These are phyloP conservation scores for Syncephalastrum monosporum DNA, from an alignment of 371 early-diverging fungal species.

Conservation along the genomic window DNA sequence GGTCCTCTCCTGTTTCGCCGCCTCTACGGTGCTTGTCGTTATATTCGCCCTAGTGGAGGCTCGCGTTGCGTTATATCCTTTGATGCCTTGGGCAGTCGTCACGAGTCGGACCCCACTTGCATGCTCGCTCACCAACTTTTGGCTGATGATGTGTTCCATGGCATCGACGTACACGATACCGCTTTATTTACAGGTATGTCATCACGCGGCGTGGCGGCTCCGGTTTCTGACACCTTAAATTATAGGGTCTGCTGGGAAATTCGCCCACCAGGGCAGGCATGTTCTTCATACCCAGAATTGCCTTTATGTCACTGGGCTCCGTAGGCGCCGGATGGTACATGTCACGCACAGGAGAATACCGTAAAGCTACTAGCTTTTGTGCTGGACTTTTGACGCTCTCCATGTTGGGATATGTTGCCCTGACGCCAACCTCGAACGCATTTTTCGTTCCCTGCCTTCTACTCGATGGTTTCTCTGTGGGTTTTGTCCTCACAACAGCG, in stretches of 20 bases:
- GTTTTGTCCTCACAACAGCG: slow-evolving; percentile 43
- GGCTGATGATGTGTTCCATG: slow-evolving; percentile 33
- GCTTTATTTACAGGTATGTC: slow-evolving; percentile 32
- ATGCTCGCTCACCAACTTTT: slow-evolving; percentile 35
- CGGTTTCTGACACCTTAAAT: neutral
- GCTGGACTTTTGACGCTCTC: slow-evolving; percentile 15
- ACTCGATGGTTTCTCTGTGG: slow-evolving; percentile 45
- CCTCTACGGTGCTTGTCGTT: slow-evolving; percentile 39
- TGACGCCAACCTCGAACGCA: slow-evolving; percentile 18
- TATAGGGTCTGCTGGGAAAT: slow-evolving; percentile 34
- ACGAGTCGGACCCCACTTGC: slow-evolving; percentile 39
- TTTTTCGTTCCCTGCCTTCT: slow-evolving; percentile 24
- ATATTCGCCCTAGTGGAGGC: slow-evolving; percentile 60
- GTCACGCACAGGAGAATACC: slow-evolving; percentile 46
- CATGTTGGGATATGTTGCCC: slow-evolving; percentile 27
- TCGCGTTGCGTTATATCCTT: slow-evolving; percentile 58
- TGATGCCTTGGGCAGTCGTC: slow-evolving; percentile 55
- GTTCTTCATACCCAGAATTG: slow-evolving; percentile 37
- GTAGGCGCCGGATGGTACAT: slow-evolving; percentile 41
- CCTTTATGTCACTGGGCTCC: slow-evolving; percentile 34
- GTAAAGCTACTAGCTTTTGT: slow-evolving; percentile 20
- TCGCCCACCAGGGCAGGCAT: slow-evolving; percentile 41
- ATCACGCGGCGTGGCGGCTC: neutral
- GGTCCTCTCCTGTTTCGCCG: slow-evolving; percentile 56
- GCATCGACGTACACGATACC: slow-evolving; percentile 35